Base-by-base conservation (phyloP, 257 asterid species). In the Solanum corneliomulleri region DNA sequence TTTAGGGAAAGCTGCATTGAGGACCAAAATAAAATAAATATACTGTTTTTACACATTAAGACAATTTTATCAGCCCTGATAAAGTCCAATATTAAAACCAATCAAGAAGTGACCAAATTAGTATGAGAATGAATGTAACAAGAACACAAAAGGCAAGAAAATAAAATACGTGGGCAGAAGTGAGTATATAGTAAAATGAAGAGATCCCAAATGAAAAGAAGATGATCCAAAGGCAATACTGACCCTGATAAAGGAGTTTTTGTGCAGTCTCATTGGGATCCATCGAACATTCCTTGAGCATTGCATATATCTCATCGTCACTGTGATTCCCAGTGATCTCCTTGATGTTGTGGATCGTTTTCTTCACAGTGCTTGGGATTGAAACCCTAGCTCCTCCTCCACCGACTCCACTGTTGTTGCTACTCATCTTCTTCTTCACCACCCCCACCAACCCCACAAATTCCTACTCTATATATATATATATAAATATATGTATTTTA, bases 231-330 rank as follows among this genome's bases (percentile, higher is more conserved):
- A 16, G 18, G 10, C 23, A 52, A 52, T 52, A 68, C 45, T 42
- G 85, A 97, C 99, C 99, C 88, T 92, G 98, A 62, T 88, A 91
- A 82, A 97, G 96, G 88, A 97, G 98, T 94, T 93, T 95, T 88
- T 95, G 95, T 60, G 95, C 37, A 86, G 99, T 92, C 35, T 97
- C 99, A 89, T 97, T 95, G 89, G 99, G 99, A 94, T 97, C 99
- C 99, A 97, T 97, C 82, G 94, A 88, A 84, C 97, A 94, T 47
- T 97, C 99, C 92, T 92, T 93, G 33, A 97, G 98, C 98, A 91
- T 92, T 89, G 98, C 94, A 90, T 97, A 95, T 89, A 97, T 94
- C 90, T 97, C 99, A 87, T 96, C 98, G 8, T 97, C 99, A 87
- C 94, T 89, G 91, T 95, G 99, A 87, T 90, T 97, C 82, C 99